Evolutionary conservation across 306 rosid genomes (phyloP), one percentile per base, ranked within the genome.

Genomic region (Quercus berberidifolia): DNA sequence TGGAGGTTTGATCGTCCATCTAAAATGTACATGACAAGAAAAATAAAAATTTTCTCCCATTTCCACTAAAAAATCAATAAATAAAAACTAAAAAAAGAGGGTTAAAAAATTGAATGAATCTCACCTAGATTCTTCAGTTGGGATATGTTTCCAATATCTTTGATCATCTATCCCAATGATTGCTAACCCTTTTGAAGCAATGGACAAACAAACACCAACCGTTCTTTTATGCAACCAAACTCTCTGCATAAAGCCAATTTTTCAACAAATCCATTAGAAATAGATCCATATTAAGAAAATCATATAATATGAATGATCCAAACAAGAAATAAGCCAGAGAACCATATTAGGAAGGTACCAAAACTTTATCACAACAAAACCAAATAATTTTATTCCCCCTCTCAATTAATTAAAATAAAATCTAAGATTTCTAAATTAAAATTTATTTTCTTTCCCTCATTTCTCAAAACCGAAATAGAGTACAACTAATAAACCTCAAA

Each of bases 91-190:
- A 51, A 71, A 30, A 19, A 15, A 19, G 49, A 14, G 71, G 46
- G 46, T 7, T 38, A 38, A 18, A 55, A 71, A 30, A 15, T 49
- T 49, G 54, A 49, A 55, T 5, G 64, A 70, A 81, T 28, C 87
- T 86, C 75, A 95, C 99, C 91, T 85, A 33, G 98, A 91, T 83
- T 93, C 96, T 80, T 88, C 86, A 25, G 93, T 88, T 7, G 90
- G 85, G 54, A 91, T 84, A 60, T 79, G 82, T 55, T 89, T 91
- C 96, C 96, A 91, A 78, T 91, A 89, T 79, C 96, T 89, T 4
- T 90, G 75, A 83, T 91, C 96, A 82, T 89, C 92, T 74, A 96
- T 91, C 67, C 98, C 97, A 0, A 98, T 96, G 35, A 96, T 91
- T 6, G 93, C 87, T 65, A 96, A 83, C 31, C 94, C 99, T 85